Percentiles rank a stretch among this genome's conserved stretches.
phyloP scores from a whole-genome alignment of 495 filamentous ascomycete genomes.

The Ramalina peruviana region DNA sequence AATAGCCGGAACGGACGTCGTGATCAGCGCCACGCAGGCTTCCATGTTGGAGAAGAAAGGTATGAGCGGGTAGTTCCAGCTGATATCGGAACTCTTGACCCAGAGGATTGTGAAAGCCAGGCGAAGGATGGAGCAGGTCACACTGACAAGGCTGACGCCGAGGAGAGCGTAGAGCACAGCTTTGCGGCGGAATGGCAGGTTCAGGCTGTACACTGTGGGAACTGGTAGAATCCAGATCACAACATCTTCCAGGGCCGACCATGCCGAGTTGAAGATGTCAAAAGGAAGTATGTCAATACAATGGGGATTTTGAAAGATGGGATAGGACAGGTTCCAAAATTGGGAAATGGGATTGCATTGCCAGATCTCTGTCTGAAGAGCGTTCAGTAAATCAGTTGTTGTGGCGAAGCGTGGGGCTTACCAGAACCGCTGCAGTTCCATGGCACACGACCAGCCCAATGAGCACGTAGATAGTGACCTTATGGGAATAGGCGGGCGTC shows the following conservation, averaged over 20 bases:
- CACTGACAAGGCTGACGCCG: slow-evolving; percentile 4
- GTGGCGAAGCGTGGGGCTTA: background rate
- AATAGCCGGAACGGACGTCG: slow-evolving; percentile 10
- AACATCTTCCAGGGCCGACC: slow-evolving; percentile 9
- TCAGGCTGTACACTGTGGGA: slow-evolving; percentile 6
- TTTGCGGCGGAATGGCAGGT: slow-evolving; percentile 5
- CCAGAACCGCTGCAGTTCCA: slow-evolving; percentile 16
- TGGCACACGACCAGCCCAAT: slow-evolving; percentile 15
- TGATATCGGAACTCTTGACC: slow-evolving; percentile 5
- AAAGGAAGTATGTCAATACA: slow-evolving; percentile 7
- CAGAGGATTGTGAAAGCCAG: slow-evolving; percentile 6
- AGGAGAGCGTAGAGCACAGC: slow-evolving; percentile 6
- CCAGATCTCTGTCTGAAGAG: background rate
- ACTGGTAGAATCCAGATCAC: slow-evolving; percentile 11
- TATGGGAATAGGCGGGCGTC: slow-evolving; percentile 18
- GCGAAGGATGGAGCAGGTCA: slow-evolving; percentile 8
- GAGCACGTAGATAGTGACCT: slow-evolving; percentile 16
- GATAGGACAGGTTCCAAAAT: slow-evolving; percentile 5
- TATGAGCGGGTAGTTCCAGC: slow-evolving; percentile 11
- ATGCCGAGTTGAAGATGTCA: slow-evolving; percentile 9
- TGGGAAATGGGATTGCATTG: slow-evolving; percentile 6
- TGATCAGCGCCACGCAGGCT: slow-evolving; percentile 8
- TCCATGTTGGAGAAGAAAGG: slow-evolving; percentile 12
- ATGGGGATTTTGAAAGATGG: slow-evolving; percentile 1
- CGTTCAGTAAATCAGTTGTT: background rate